Base-by-base conservation (phyloP, 106 monocot genomes). In the Iris macrosiphon region DNA sequence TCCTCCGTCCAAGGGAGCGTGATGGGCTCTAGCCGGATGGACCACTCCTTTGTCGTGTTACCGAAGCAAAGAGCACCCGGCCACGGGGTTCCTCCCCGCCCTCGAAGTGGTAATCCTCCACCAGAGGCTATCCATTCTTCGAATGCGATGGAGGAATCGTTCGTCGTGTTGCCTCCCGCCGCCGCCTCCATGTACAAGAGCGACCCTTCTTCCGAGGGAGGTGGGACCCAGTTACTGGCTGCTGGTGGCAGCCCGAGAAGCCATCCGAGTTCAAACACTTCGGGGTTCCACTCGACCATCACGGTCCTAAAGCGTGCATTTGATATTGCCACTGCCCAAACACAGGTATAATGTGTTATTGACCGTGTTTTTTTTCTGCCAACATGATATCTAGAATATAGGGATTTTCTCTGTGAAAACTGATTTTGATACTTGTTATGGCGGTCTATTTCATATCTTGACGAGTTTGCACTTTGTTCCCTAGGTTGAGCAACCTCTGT, bases 401-500 rank as follows among this genome's bases (percentile, higher is more conserved):
- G n/a, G n/a, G n/a, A n/a, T n/a, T n/a, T n/a, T n/a, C n/a, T n/a
- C n/a, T n/a, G n/a, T n/a, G n/a, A n/a, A n/a, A n/a, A n/a, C n/a
- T n/a, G n/a, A n/a, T n/a, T n/a, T n/a, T n/a, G n/a, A n/a, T n/a
- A n/a, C n/a, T n/a, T n/a, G n/a, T n/a, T n/a, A n/a, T n/a, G n/a
- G n/a, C n/a, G n/a, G n/a, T n/a, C n/a, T n/a, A n/a, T n/a, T n/a
- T n/a, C n/a, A n/a, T n/a, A n/a, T n/a, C n/a, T n/a, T n/a, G n/a
- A n/a, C n/a, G n/a, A n/a, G n/a, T n/a, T n/a, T n/a, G n/a, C n/a
- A n/a, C n/a, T n/a, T 48, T 33, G 31, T 52, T 73, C 19, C 39
- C 33, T 63, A 98, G 98, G 80, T 98, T 62, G 90, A 98, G 46
- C 98, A 98, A 61, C 98, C 98, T 45, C 64, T 85, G 26, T 98